Evolutionary conservation across 2,329 filamentous ascomycete species (phyloP).

Genomic region (Endocalyx cinctus): DNA sequence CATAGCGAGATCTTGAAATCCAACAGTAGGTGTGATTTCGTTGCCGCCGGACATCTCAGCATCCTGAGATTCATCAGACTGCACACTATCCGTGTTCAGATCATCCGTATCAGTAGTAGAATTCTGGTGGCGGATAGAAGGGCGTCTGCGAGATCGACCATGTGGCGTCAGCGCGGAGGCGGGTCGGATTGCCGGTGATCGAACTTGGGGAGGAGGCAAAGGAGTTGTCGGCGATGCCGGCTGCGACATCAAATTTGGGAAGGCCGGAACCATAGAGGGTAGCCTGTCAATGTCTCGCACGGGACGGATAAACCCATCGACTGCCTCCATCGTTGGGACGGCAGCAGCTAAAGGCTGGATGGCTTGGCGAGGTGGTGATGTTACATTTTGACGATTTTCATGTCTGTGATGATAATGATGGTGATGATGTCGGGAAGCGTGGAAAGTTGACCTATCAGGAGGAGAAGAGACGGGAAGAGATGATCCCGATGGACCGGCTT

Average conservation of each 20-base stretch:
- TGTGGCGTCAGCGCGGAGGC: slow-evolving; percentile 49
- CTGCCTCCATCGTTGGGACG: slow-evolving; percentile 61
- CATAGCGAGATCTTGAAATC: slow-evolving; percentile 76
- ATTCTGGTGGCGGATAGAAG: slow-evolving; percentile 83
- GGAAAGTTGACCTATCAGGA: slow-evolving; percentile 64
- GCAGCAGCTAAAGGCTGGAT: slow-evolving; percentile 65
- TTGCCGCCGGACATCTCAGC: slow-evolving; percentile 75
- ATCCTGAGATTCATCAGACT: slow-evolving; percentile 72
- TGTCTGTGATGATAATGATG: slow-evolving; percentile 37
- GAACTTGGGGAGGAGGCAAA: slow-evolving; percentile 60
- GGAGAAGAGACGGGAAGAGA: slow-evolving; percentile 66
- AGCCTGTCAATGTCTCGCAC: slow-evolving; percentile 79
- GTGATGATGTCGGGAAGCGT: slow-evolving; percentile 47
- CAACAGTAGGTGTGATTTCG: slow-evolving; percentile 76
- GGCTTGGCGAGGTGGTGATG: slow-evolving; percentile 45
- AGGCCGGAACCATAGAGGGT: slow-evolving; percentile 72
- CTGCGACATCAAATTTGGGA: slow-evolving; percentile 72
- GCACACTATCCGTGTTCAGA: slow-evolving; percentile 75
- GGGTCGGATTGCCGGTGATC: slow-evolving; percentile 51
- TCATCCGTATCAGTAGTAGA: slow-evolving; percentile 91
- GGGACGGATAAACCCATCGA: slow-evolving; percentile 73
- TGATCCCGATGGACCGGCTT: slow-evolving; percentile 56
- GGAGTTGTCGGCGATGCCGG: slow-evolving; percentile 89
- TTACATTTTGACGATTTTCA: slow-evolving; percentile 46
- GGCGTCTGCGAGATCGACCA: slow-evolving; percentile 61